Evolutionary conservation across 164 flowering plant genomes (phyloP), one percentile per base, ranked within the genome.

Genomic region (Chimonanthus salicifolius): DNA sequence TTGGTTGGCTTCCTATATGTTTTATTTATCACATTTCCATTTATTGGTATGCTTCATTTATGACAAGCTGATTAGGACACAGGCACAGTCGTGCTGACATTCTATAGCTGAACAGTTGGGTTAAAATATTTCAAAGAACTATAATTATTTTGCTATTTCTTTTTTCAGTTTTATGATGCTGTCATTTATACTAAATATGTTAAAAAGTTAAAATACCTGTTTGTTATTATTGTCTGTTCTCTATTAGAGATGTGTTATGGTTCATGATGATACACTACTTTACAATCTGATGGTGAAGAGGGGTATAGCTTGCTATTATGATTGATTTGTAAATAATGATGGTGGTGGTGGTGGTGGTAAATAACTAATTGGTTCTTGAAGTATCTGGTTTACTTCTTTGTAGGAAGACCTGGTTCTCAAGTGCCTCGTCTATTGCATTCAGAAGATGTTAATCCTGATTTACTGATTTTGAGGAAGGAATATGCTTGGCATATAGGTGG

Each of bases 401-500:
- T 81, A 88, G 95, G 87, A 49, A 83, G 85, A 75, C 74, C 76
- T 16, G 91, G 93, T 73, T 82, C 72, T 72, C 92, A 89, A 74
- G 86, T 93, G 76, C 99, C 99, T 77, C 80, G 44, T 20, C 81
- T 93, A 69, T 64, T 80, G 51, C 70, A 81, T 76, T 51, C 72
- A 4, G 91, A 87, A 49, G 80, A 75, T 78, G 62, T 84, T 15
- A 79, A 82, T 70, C 47, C 90, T 48, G 79, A 74, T 72, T 72
- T 76, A 65, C 68, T 90, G 20, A 44, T 90, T 63, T 75, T 91
- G 78, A 87, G 80, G 76, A 82, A 84, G 80, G 98, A 90, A 80
- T 89, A 87, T 85, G 96, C 99, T 71, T 95, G 99, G 99, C 91
- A 83, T 70, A 90, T 95, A 67, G 90, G 90, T 58, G 99, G 99